phyloP scores from a whole-genome alignment of 805 yeast genomes.

The Saccharomycopsis fibuligera region DNA sequence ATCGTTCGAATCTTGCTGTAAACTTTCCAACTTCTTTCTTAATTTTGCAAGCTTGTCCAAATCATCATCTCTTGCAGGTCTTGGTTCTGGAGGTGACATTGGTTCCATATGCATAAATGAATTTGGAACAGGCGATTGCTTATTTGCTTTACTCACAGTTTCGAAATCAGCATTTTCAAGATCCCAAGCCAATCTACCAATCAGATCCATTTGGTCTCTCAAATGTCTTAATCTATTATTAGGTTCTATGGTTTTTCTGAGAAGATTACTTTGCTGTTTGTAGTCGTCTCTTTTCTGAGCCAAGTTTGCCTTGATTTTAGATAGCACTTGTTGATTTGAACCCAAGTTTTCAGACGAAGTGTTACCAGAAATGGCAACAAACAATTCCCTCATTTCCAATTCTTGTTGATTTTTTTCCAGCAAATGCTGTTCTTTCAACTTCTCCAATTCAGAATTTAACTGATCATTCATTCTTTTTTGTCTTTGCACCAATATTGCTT shows the following conservation, averaged over 20 bases:
- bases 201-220: conserved; percentile 76
- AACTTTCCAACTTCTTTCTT: conserved; percentile 49
- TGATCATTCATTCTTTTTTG: conserved; percentile 47
- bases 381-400: conserved; percentile 66
- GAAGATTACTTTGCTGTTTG: conserved; percentile 28
- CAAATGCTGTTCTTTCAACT: conserved; percentile 32
- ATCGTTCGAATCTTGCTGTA: conserved; percentile 72
- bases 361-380: conserved; percentile 53
- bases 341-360: conserved; percentile 26
- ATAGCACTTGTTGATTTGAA: conserved; percentile 26
- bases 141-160: conserved; percentile 28
- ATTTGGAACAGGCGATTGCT: not conserved
- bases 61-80: conserved; percentile 44
- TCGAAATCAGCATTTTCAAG: conserved; percentile 81
- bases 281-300: conserved; percentile 33
- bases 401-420: conserved; percentile 71
- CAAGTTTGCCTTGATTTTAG: conserved; percentile 27
- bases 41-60: conserved; percentile 48
- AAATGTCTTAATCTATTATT: conserved; percentile 66
- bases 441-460: conserved; percentile 35
- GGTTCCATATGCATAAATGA: conserved; percentile 9
- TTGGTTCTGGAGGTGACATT: conserved; percentile 26
- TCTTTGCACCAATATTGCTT: conserved; percentile 46
- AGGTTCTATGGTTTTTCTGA: conserved; percentile 61
- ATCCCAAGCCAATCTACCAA: conserved; percentile 79